Evolutionary conservation across 352 stramenopile species (phyloP).

Genomic region (Achlya hypogyna): DNA sequence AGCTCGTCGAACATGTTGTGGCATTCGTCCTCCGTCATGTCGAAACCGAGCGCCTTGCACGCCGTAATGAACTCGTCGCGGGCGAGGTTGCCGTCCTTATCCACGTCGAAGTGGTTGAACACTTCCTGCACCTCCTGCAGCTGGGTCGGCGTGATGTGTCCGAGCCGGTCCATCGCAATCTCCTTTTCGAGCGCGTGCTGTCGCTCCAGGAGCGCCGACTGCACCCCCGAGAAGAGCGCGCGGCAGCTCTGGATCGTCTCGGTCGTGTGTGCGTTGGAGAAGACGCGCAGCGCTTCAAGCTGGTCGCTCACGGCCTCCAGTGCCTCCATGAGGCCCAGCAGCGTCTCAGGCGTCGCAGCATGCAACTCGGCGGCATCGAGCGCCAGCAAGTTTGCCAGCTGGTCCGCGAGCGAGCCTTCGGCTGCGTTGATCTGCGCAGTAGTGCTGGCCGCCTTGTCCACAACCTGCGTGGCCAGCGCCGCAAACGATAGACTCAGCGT

Average conservation of each 20-base stretch:
- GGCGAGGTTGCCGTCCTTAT: constrained; percentile 76
- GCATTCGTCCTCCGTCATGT: constrained; percentile 80
- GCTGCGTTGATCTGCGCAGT: constrained; percentile 60
- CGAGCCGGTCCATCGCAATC: constrained; percentile 71
- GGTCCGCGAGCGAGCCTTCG: constrained; percentile 61
- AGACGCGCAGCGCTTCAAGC: constrained; percentile 72
- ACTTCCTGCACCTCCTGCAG: constrained; percentile 84
- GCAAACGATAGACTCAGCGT: constrained; percentile 70
- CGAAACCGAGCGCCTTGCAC: constrained; percentile 80
- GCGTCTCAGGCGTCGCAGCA: constrained; percentile 19
- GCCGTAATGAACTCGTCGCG: constrained; percentile 88
- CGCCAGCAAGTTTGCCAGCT: constrained; percentile 36
- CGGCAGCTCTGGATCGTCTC: constrained; percentile 85
- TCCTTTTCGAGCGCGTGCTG: constrained; percentile 86
- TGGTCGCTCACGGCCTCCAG: constrained; percentile 77
- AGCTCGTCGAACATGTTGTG: constrained; percentile 85
- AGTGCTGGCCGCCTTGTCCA: constrained; percentile 61
- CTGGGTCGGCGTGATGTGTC: constrained; percentile 74
- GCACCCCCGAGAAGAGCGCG: constrained; percentile 72
- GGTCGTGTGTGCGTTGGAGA: constrained; percentile 83
- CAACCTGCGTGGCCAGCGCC: constrained; percentile 56
- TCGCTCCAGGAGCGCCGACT: constrained; percentile 67
- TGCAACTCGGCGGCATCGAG: constrained; percentile 11
- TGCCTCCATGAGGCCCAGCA: constrained; percentile 73
- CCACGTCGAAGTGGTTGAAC: constrained; percentile 85